Percentiles rank a stretch among this genome's conserved stretches.
These are phyloP conservation scores for Fusarium nurragi DNA, from an alignment of 2,329 filamentous ascomycete genomes.

Conservation along the genomic window DNA sequence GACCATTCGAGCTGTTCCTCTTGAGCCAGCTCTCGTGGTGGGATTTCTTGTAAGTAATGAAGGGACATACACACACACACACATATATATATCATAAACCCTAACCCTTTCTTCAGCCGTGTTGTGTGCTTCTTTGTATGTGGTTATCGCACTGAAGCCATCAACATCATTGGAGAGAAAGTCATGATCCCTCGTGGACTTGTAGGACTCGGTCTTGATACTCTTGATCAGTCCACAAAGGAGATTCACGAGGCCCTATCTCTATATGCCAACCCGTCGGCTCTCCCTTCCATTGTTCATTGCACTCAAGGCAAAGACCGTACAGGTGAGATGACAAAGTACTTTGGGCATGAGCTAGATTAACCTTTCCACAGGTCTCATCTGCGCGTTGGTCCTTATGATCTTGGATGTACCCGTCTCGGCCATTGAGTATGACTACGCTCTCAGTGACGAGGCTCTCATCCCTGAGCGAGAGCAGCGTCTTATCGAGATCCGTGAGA, in stretches of 20 bases:
- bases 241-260: slow-evolving; percentile 62
- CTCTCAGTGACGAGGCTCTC: slow-evolving; percentile 69
- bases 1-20: slow-evolving; percentile 73
- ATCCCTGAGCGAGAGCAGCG: slow-evolving; percentile 69
- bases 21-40: slow-evolving; percentile 74
- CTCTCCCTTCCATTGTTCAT: slow-evolving; percentile 76
- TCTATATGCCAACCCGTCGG: slow-evolving; percentile 46
- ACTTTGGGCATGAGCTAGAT: too few relatives aligned
- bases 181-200: slow-evolving; percentile 79
- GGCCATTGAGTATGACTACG: slow-evolving; percentile 77
- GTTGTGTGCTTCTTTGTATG: slow-evolving; percentile 70
- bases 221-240: slow-evolving; percentile 71
- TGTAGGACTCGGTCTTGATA: slow-evolving; percentile 73
- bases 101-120: slow-evolving; percentile 38
- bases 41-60: slow-evolving; percentile 64
- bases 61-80: neutral
- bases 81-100: neutral
- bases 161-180: slow-evolving; percentile 73
- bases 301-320: slow-evolving; percentile 93
- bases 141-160: slow-evolving; percentile 74
- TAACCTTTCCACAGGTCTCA: slow-evolving; percentile 66
- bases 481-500: slow-evolving; percentile 72
- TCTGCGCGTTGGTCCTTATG: slow-evolving; percentile 74
- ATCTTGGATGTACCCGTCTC: slow-evolving; percentile 65
- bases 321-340: slow-evolving; percentile 43